Conservation (phyloP, 1,284 basidiomycete genomes). For the Trichosporon sp. region DNA sequence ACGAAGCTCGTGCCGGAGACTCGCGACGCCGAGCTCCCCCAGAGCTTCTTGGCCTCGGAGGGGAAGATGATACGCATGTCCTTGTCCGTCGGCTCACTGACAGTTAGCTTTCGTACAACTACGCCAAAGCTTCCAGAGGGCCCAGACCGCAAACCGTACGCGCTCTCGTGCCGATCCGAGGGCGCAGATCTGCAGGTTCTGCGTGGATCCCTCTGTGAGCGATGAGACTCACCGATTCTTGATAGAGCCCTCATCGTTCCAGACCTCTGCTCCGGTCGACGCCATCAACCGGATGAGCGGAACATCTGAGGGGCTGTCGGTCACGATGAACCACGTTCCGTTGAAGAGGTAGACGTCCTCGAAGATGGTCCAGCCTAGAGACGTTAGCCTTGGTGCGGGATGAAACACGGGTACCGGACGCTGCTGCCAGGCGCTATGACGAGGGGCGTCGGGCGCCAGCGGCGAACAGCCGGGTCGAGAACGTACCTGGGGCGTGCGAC, state of each 20-base stretch:
- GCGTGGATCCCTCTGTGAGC: background rate
- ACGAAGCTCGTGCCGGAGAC: conserved; percentile 51
- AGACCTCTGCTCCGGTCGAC: conserved; percentile 50
- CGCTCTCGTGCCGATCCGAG: background rate
- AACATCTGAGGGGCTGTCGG: conserved; percentile 47
- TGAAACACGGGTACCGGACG: background rate
- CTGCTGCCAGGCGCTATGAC: background rate
- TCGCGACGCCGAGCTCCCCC: conserved; percentile 55
- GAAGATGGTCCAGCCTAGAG: conserved; percentile 67
- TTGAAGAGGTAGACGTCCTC: conserved; percentile 58
- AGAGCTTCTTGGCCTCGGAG: conserved; percentile 62
- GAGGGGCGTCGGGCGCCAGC: background rate
- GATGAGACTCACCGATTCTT: conserved; percentile 36
- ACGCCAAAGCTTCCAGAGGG: too few relatives aligned
- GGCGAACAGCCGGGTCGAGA: background rate
- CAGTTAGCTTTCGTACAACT: conserved; percentile 14
- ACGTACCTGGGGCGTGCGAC: conserved; percentile 49
- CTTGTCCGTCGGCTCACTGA: conserved; percentile 61
- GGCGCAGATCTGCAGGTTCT: background rate
- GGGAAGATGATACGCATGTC: conserved; percentile 71
- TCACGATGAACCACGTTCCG: conserved; percentile 51
- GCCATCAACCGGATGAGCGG: conserved; percentile 50
- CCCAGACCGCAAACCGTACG: too few relatives aligned
- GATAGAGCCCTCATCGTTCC: conserved; percentile 51
- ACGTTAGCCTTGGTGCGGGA: background rate